These are phyloP conservation scores for Eucalyptus shirleyi DNA, from an alignment of 345 rosid genomes.

Conservation along the genomic window DNA sequence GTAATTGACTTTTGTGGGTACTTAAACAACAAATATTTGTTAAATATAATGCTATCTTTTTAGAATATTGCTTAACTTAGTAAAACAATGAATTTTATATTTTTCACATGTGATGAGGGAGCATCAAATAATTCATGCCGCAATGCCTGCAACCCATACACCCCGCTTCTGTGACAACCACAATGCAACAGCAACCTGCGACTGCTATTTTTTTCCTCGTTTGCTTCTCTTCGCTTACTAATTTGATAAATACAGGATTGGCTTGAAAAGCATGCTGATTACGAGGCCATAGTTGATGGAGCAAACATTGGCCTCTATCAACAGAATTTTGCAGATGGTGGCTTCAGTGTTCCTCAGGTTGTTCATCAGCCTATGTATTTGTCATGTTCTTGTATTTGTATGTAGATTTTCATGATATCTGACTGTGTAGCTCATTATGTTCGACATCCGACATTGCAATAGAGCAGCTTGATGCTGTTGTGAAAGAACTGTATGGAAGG, in stretches of 20 bases:
- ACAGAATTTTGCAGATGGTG: slow-evolving; percentile 83
- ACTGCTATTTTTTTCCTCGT: not conserved
- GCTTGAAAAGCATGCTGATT: slow-evolving; percentile 50
- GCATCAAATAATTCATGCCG: not conserved
- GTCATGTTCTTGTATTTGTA: not conserved
- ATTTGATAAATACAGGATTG: slow-evolving; percentile 28
- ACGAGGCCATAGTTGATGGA: slow-evolving; percentile 79
- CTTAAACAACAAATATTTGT: not conserved
- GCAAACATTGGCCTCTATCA: slow-evolving; percentile 89
- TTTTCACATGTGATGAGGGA: not conserved
- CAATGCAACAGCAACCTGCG: not conserved
- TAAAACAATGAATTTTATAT: not conserved
- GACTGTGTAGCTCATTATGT: not conserved
- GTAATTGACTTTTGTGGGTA: not conserved
- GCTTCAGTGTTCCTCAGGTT: slow-evolving; percentile 75
- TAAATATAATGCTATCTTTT: not conserved
- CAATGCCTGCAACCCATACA: not conserved
- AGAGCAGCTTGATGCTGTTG: slow-evolving; percentile 84
- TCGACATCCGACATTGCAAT: slow-evolving; percentile 10
- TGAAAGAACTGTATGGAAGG: slow-evolving; percentile 36
- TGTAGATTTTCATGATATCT: not conserved
- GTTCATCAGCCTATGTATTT: not conserved
- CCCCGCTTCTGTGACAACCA: not conserved
- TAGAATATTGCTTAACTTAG: not conserved
- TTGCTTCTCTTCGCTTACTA: not conserved